Evolutionary conservation across 495 filamentous ascomycete genomes (phyloP).

Genomic region (Penicillium desertorum): DNA sequence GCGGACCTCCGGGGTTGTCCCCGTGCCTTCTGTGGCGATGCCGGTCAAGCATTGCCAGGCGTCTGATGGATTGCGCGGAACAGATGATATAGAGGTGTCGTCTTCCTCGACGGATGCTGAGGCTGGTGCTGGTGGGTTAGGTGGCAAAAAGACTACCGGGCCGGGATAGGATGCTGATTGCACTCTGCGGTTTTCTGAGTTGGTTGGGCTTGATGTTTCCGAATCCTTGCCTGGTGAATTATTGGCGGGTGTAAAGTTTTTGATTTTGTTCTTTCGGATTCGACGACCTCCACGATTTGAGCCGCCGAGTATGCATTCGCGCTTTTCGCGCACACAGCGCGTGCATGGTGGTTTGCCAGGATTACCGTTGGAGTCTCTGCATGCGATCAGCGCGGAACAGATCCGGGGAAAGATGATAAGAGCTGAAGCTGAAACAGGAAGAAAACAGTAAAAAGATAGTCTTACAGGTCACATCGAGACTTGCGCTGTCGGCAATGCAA

Average conservation of each 20-base stretch:
- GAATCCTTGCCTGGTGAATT: slow-evolving; percentile 31
- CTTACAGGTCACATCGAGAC: slow-evolving; percentile 63
- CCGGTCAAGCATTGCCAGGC: slow-evolving; percentile 51
- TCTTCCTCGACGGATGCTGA: slow-evolving; percentile 40
- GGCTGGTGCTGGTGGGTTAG: slow-evolving; percentile 32
- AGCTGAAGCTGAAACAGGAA: neutral
- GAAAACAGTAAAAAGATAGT: slow-evolving; percentile 10
- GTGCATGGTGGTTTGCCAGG: slow-evolving; percentile 55
- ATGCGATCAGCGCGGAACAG: slow-evolving; percentile 22
- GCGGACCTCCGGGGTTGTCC: slow-evolving; percentile 19
- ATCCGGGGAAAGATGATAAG: slow-evolving; percentile 10
- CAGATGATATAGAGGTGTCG: slow-evolving; percentile 42
- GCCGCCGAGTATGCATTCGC: slow-evolving; percentile 60
- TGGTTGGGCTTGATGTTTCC: slow-evolving; percentile 29
- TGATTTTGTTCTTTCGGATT: slow-evolving; percentile 53
- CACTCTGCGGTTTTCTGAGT: slow-evolving; percentile 31
- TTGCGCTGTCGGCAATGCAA: slow-evolving; percentile 63
- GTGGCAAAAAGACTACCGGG: slow-evolving; percentile 40
- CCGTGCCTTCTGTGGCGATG: slow-evolving; percentile 38
- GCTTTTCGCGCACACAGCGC: slow-evolving; percentile 57
- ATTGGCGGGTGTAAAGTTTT: slow-evolving; percentile 38
- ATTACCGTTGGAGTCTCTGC: neutral
- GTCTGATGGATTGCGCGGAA: slow-evolving; percentile 50
- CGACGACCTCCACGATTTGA: slow-evolving; percentile 63
- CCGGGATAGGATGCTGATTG: slow-evolving; percentile 37